Evolutionary conservation across 805 yeast genomes (phyloP).

Genomic region (Lipomyces orientalis): DNA sequence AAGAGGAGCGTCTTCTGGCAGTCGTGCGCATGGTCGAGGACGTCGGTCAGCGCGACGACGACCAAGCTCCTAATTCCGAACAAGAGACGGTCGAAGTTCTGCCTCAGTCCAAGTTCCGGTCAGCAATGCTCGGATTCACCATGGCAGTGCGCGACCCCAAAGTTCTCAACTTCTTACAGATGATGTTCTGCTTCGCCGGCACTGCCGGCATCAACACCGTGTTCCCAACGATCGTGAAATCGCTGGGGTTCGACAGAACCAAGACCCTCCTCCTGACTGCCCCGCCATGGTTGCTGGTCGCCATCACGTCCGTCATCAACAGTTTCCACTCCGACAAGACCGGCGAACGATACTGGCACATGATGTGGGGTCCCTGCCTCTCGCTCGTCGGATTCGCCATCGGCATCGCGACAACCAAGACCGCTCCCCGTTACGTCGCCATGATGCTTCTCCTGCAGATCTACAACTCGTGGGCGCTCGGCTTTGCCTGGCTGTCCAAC

Average conservation of each 20-base stretch:
- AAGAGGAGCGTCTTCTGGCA: constrained; percentile 53
- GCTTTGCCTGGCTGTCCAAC: constrained; percentile 61
- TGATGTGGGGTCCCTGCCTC: constrained; percentile 52
- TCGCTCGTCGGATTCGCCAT: constrained; percentile 57
- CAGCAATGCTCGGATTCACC: constrained; percentile 18
- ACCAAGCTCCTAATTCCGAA: constrained; percentile 33
- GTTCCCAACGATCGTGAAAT: constrained; percentile 60
- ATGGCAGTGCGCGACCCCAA: constrained; percentile 40
- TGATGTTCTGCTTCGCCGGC: constrained; percentile 53
- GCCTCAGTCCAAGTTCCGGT: constrained; percentile 1
- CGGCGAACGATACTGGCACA: constrained; percentile 51
- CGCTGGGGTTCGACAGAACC: constrained; percentile 57
- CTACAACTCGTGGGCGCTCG: constrained; percentile 60
- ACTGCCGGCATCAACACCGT: constrained; percentile 61
- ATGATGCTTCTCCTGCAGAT: constrained; percentile 62
- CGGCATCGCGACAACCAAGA: constrained; percentile 56
- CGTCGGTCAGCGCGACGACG: constrained; percentile 50
- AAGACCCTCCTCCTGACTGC: constrained; percentile 55
- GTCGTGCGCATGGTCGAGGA: constrained; percentile 50
- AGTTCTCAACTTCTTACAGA: constrained; percentile 32
- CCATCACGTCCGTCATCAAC: constrained; percentile 32
- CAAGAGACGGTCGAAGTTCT: not conserved
- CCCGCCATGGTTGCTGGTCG: constrained; percentile 35
- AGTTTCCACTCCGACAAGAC: constrained; percentile 33
- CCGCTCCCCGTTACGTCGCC: constrained; percentile 63